A percentile compares a stretch with the other conserved stretches of the same genome.
phyloP scores from a whole-genome alignment of 768 basidiomycete species.

The Leccinum olivaceopallidum region DNA sequence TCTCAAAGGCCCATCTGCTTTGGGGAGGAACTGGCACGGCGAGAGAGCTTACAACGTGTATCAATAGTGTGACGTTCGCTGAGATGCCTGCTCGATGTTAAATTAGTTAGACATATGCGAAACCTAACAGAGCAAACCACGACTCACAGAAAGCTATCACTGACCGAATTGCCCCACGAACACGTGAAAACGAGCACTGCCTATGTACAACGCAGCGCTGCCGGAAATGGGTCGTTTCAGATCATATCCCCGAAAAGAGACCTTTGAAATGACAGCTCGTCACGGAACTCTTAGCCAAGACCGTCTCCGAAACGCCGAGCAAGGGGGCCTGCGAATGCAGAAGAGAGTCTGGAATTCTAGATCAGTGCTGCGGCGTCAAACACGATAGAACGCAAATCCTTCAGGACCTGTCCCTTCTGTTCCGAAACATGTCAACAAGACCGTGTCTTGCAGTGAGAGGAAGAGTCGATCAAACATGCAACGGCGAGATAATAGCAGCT shows the following conservation, averaged over 20 bases:
- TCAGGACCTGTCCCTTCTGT: constrained; percentile 85
- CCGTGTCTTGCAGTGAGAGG: constrained; percentile 6
- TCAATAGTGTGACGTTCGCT: constrained; percentile 75
- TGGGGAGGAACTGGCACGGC: constrained; percentile 64
- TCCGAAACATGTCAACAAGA: constrained; percentile 12
- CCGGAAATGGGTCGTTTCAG: constrained; percentile 53
- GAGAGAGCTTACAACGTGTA: constrained; percentile 33
- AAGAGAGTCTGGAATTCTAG: constrained; percentile 57
- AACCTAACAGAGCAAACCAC: not conserved
- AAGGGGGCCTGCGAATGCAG: constrained; percentile 79
- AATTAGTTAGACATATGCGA: not conserved
- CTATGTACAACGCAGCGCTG: constrained; percentile 7
- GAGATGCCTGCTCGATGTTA: constrained; percentile 74
- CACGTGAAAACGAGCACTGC: constrained; percentile 17
- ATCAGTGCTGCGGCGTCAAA: constrained; percentile 39
- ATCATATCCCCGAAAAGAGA: constrained; percentile 77
- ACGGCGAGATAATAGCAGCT: constrained; percentile 78
- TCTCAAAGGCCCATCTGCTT: constrained; percentile 67
- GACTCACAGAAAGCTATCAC: constrained; percentile 47
- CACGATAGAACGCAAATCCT: constrained; percentile 68
- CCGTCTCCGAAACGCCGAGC: constrained; percentile 83
- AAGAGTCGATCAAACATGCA: constrained; percentile 47
- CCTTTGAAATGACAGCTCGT: constrained; percentile 66
- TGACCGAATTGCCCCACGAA: constrained; percentile 64
- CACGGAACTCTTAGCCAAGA: constrained; percentile 83